Evolutionary conservation across 129 eudicot genomes (phyloP).

Genomic region (Erigeron canadensis): DNA sequence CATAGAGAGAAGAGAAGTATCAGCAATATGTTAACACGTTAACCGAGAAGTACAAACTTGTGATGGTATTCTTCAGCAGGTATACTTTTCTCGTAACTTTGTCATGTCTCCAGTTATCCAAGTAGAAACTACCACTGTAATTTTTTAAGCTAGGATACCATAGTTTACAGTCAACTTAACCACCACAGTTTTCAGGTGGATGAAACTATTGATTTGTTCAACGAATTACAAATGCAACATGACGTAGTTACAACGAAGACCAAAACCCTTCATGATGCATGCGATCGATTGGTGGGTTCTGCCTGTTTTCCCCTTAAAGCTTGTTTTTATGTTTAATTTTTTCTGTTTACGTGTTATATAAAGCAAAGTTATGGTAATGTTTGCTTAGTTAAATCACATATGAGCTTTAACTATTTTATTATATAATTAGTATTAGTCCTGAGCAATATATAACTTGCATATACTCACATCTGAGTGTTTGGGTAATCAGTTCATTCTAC

Average conservation of each 20-base stretch:
- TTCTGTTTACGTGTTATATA: background rate
- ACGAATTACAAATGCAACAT: constrained; percentile 93
- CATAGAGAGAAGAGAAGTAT: constrained; percentile 96
- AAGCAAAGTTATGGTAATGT: constrained; percentile 1
- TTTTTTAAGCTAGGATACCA: background rate
- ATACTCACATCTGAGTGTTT: constrained; percentile 1
- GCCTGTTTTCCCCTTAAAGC: constrained; percentile 16
- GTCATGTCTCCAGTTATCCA: constrained; percentile 5
- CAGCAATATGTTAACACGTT: constrained; percentile 85
- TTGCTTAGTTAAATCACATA: background rate
- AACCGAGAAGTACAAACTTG: constrained; percentile 90
- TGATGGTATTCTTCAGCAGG: constrained; percentile 86
- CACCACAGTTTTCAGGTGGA: constrained; percentile 66
- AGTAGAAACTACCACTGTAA: constrained; percentile 5
- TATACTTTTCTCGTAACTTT: constrained; percentile 10
- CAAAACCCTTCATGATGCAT: constrained; percentile 97
- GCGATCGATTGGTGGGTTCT: constrained; percentile 78
- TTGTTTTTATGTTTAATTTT: constrained; percentile 16
- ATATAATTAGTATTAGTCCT: constrained; percentile 9
- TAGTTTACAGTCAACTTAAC: constrained; percentile 4
- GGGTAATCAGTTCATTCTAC: background rate
- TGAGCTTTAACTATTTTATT: constrained; percentile 2
- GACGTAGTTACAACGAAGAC: constrained; percentile 95
- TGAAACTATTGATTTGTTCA: constrained; percentile 90
- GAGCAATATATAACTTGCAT: constrained; percentile 8